Percentiles rank a stretch among this genome's conserved stretches.
These are phyloP conservation scores for Petrea volubilis DNA, from an alignment of 257 asterid genomes.

Conservation along the genomic window DNA sequence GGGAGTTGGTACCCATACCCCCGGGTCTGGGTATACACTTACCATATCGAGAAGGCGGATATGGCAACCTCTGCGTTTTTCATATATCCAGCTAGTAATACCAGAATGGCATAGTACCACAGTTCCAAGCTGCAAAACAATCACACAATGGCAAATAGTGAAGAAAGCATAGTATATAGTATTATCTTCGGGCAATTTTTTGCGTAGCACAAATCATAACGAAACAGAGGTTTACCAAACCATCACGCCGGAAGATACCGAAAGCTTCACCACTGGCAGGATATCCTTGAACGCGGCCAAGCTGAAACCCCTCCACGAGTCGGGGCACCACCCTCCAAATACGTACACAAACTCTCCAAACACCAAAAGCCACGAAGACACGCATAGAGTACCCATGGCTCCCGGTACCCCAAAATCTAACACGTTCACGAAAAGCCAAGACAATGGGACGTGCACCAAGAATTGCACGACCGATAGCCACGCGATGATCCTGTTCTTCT, in stretches of 20 bases:
- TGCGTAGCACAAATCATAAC: too few species aligned
- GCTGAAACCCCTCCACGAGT: conserved; percentile 54
- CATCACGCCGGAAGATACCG: conserved; percentile 65
- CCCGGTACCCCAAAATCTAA: conserved; percentile 61
- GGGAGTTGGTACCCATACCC: too few species aligned
- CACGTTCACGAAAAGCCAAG: conserved; percentile 56
- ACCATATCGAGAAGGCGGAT: conserved; percentile 46
- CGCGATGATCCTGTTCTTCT: conserved; percentile 56
- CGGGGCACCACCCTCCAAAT: conserved; percentile 58
- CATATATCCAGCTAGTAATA: conserved; percentile 41
- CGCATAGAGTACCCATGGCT: conserved; percentile 59
- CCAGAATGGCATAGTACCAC: conserved; percentile 45
- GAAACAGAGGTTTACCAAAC: too few species aligned
- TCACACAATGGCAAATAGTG: too few species aligned
- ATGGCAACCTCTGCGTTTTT: conserved; percentile 34
- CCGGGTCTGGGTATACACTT: too few species aligned
- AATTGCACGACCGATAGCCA: conserved; percentile 52
- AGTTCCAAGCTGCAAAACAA: conserved; percentile 35
- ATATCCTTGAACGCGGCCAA: conserved; percentile 55
- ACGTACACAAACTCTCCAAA: conserved; percentile 38
- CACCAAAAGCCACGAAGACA: conserved; percentile 48
- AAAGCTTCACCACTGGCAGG: conserved; percentile 50
- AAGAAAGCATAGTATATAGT: too few species aligned
- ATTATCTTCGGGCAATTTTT: too few species aligned
- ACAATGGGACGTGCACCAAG: conserved; percentile 52